Evolutionary conservation across 768 basidiomycete species (phyloP).

Genomic region (Mycena belliarum): DNA sequence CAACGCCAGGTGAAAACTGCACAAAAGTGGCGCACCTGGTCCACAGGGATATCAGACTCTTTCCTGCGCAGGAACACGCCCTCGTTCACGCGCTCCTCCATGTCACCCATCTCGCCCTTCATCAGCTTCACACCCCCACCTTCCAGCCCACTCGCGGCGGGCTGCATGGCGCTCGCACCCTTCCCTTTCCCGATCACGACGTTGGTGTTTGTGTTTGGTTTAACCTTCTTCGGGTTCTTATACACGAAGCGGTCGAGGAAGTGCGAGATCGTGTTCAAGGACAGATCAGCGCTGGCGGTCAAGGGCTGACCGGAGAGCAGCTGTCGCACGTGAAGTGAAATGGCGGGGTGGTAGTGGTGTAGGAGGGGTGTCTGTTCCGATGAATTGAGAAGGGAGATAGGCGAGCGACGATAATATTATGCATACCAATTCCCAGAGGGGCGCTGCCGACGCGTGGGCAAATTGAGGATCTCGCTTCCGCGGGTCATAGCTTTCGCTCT

Average conservation of each 20-base stretch:
- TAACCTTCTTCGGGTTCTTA: conserved; percentile 85
- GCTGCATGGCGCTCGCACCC: conserved; percentile 95
- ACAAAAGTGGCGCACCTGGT: conserved; percentile 59
- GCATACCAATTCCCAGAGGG: conserved; percentile 89
- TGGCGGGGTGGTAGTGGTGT: conserved; percentile 87
- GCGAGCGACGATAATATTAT: not conserved
- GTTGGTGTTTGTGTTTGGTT: conserved; percentile 30
- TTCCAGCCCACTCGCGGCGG: conserved; percentile 69
- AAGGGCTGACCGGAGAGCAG: conserved; percentile 72
- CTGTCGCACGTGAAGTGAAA: conserved; percentile 84
- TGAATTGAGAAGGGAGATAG: not conserved
- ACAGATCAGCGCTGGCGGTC: conserved; percentile 84
- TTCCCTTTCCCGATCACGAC: conserved; percentile 42
- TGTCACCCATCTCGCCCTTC: conserved; percentile 54
- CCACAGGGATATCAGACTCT: conserved; percentile 76
- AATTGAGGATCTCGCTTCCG: conserved; percentile 89
- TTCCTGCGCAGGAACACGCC: conserved; percentile 71
- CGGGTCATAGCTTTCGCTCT: conserved; percentile 68
- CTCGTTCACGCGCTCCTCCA: conserved; percentile 64
- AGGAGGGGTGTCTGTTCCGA: conserved; percentile 67
- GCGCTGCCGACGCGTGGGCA: conserved; percentile 75
- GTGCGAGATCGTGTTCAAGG: conserved; percentile 89
- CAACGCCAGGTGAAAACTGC: not conserved
- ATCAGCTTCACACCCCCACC: conserved; percentile 69
- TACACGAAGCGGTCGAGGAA: conserved; percentile 98